phyloP scores from a whole-genome alignment of 139 green algal species.

The Closterium sp. region DNA sequence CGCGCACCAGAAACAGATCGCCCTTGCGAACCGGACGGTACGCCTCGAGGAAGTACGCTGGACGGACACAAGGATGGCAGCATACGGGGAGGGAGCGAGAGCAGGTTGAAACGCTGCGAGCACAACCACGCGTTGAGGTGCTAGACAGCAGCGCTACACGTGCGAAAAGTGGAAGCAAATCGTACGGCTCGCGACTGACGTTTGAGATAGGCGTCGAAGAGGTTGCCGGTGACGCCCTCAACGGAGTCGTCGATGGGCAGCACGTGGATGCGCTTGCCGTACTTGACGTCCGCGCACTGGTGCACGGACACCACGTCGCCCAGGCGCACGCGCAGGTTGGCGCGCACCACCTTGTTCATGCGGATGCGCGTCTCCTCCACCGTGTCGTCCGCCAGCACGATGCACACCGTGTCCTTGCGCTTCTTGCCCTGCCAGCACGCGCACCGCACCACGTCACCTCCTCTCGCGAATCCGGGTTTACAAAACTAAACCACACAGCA shows the following conservation, averaged over 20 bases:
- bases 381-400: slow-evolving; percentile 95
- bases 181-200: slow-evolving; percentile 19
- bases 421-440: slow-evolving; percentile 90
- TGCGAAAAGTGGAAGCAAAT: too few species aligned
- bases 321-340: slow-evolving; percentile 95
- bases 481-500: too few species aligned
- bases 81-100: background rate
- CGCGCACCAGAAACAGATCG: slow-evolving; percentile 95
- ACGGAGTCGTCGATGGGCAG: slow-evolving; percentile 98
- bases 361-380: slow-evolving; percentile 93
- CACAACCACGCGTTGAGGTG: too few species aligned
- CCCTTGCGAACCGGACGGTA: slow-evolving; percentile 97
- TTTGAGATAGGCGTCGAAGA: slow-evolving; percentile 99
- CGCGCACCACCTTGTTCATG: slow-evolving; percentile 97
- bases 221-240: slow-evolving; percentile 96
- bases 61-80: too few species aligned
- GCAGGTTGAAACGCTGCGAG: too few species aligned
- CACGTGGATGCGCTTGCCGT: slow-evolving; percentile 97
- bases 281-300: slow-evolving; percentile 97
- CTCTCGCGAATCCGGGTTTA: too few species aligned
- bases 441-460: background rate
- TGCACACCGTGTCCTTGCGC: slow-evolving; percentile 98
- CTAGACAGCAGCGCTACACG: too few species aligned
- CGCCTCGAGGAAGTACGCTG: slow-evolving; percentile 92
- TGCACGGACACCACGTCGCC: slow-evolving; percentile 96